Evolutionary conservation across 768 basidiomycete genomes (phyloP), one percentile per base, ranked within the genome.

Genomic region (Lentinula guzmanii): DNA sequence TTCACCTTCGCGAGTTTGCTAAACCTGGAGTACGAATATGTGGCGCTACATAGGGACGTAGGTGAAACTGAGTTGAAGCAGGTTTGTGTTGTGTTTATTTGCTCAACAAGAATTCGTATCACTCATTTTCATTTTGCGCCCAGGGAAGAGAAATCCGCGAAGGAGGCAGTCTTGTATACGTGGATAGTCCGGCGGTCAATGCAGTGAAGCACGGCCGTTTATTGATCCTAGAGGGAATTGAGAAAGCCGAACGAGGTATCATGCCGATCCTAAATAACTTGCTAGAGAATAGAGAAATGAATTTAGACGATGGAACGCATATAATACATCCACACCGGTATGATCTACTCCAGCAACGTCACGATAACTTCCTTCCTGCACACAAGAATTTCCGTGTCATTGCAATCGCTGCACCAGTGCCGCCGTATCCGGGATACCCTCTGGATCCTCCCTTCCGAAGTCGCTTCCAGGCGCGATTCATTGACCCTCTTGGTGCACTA

Each of bases 51-150:
- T 69, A 71, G 86, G 57, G 86, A 89, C 67, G 82, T 87, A 6
- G 86, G 86, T n/a, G 86, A 77, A 67, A 87, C 86, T 4, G 86
- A 89, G 65, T 71, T 89, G 59, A 89, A 87, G 70, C 86, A 89
- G 74, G 81, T 78, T 28, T 28, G 28, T 28, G 28, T 4, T 3
- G 28, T 4, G 28, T 28, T 28, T 28, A 28, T 28, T 28, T 28
- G 48, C 28, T 73, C 59, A 35, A 28, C 28, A 28, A 28, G 28
- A 24, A 28, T 28, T 28, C 28, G 28, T 28, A 28, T 28, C 28
- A 28, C 28, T 28, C 28, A 28, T 28, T 28, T 28, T 28, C 28
- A 28, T 28, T 28, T 28, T 3, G 28, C 28, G 28, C 28, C 2
- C 58, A 81, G 79, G 86, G 86, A 61, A 71, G 86, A 58, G 86